These are phyloP conservation scores for Globisporangium recalcitrans DNA, from an alignment of 352 stramenopile species.

Conservation along the genomic window DNA sequence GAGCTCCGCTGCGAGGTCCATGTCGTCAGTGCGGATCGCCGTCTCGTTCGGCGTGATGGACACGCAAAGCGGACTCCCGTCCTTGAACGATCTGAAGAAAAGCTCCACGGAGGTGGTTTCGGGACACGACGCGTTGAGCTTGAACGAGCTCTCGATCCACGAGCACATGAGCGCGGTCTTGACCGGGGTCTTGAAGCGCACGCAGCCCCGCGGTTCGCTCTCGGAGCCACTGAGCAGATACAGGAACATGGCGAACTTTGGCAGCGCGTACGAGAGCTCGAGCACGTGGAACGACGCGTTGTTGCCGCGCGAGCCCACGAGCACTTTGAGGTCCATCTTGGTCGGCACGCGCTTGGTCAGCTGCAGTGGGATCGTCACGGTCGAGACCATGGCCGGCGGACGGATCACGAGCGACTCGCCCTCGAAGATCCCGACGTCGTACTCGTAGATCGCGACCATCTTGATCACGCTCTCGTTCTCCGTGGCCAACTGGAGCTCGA, in stretches of 20 bases:
- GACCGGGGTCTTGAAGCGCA: slow-evolving; percentile 67
- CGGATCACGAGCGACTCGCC: slow-evolving; percentile 73
- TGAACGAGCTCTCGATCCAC: slow-evolving; percentile 70
- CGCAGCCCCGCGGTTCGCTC: slow-evolving; percentile 36
- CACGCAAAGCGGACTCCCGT: slow-evolving; percentile 45
- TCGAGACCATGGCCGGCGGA: slow-evolving; percentile 36
- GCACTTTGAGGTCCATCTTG: slow-evolving; percentile 62
- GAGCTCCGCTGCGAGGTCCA: slow-evolving; percentile 82
- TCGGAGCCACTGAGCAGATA: slow-evolving; percentile 32
- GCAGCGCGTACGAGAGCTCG: slow-evolving; percentile 66
- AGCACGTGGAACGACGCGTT: slow-evolving; percentile 85
- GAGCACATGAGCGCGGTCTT: slow-evolving; percentile 68
- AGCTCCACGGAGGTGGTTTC: slow-evolving; percentile 41
- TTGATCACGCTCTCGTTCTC: slow-evolving; percentile 86
- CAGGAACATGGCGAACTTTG: slow-evolving; percentile 85
- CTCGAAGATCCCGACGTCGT: slow-evolving; percentile 85
- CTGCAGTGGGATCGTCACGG: slow-evolving; percentile 47
- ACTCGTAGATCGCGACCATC: slow-evolving; percentile 83
- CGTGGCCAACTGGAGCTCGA: slow-evolving; percentile 79
- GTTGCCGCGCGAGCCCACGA: slow-evolving; percentile 79
- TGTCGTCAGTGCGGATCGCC: slow-evolving; percentile 74
- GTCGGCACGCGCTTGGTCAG: slow-evolving; percentile 64
- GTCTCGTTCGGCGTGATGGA: slow-evolving; percentile 50
- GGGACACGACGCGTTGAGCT: slow-evolving; percentile 31
- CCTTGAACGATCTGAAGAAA: slow-evolving; percentile 56